phyloP scores from a whole-genome alignment of 257 asterid species.

The Rhazya stricta region DNA sequence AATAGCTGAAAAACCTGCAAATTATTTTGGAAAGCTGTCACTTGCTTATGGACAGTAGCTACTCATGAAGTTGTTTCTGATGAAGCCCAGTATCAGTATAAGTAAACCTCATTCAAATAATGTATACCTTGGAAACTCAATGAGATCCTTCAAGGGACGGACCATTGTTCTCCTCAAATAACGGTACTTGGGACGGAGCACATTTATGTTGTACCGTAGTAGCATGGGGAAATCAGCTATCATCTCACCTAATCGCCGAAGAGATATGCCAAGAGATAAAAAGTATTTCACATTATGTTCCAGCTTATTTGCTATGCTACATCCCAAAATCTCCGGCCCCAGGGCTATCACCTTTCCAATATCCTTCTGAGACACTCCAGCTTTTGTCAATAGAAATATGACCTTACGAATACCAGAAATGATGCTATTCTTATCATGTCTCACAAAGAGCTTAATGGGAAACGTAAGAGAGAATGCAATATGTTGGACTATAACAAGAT shows the following conservation, averaged over 20 bases:
- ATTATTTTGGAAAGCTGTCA: neutral
- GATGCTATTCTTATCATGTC: neutral
- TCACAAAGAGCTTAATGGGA: neutral
- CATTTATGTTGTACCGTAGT: slow-evolving; percentile 66
- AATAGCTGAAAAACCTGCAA: slow-evolving; percentile 91
- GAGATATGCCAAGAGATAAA: slow-evolving; percentile 75
- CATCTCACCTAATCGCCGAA: slow-evolving; percentile 65
- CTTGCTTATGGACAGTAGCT: neutral
- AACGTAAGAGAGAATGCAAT: neutral
- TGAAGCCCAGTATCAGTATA: neutral
- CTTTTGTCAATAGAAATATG: slow-evolving; percentile 75
- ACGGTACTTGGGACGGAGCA: slow-evolving; percentile 86
- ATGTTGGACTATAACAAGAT: neutral
- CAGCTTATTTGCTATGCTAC: slow-evolving; percentile 78
- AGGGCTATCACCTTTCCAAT: slow-evolving; percentile 82
- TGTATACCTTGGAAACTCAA: slow-evolving; percentile 86
- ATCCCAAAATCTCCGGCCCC: slow-evolving; percentile 81
- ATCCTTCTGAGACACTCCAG: slow-evolving; percentile 64
- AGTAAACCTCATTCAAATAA: neutral
- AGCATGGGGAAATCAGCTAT: slow-evolving; percentile 78
- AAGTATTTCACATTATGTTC: slow-evolving; percentile 83
- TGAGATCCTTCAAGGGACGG: slow-evolving; percentile 70
- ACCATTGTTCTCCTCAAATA: slow-evolving; percentile 80
- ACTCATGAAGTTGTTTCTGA: neutral
- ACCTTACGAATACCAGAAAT: slow-evolving; percentile 36